These are phyloP conservation scores for Fusarium stilboides DNA, from an alignment of 2,329 filamentous ascomycete species.

Conservation along the genomic window DNA sequence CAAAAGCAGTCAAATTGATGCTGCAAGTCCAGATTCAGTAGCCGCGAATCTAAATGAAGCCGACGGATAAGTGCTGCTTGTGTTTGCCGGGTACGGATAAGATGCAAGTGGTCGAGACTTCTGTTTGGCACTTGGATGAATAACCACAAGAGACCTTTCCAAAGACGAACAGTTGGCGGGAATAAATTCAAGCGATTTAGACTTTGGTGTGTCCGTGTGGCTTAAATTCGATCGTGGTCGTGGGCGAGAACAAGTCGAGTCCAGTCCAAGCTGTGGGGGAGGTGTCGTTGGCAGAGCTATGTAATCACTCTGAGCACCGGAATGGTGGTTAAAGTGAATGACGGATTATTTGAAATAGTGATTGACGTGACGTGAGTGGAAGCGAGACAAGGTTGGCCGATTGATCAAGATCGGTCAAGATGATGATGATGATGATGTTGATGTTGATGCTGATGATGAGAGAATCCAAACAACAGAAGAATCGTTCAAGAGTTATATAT, in stretches of 20 bases:
- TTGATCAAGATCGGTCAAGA: constrained; percentile 9
- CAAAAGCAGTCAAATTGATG: constrained; percentile 13
- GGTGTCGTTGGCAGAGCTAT: constrained; percentile 16
- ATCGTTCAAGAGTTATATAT: constrained; percentile 38
- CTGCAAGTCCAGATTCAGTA: constrained; percentile 25
- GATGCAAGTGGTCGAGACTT: constrained; percentile 36
- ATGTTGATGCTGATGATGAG: constrained; percentile 13
- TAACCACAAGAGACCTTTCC: constrained; percentile 26
- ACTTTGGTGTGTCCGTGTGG: constrained; percentile 18
- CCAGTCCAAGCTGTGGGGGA: constrained; percentile 31
- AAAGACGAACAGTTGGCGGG: constrained; percentile 19
- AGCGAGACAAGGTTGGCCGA: constrained; percentile 10
- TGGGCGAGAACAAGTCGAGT: constrained; percentile 2
- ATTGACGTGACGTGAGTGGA: constrained; percentile 18
- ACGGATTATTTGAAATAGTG: constrained; percentile 16
- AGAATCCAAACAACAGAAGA: constrained; percentile 12
- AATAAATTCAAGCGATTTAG: constrained; percentile 8
- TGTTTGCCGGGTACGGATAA: constrained; percentile 29
- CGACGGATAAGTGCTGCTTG: constrained; percentile 22
- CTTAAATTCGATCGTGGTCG: constrained; percentile 25
- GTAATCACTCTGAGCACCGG: constrained; percentile 16
- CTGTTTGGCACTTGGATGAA: constrained; percentile 34
- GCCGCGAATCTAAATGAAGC: constrained; percentile 10
- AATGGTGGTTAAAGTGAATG: constrained; percentile 42
- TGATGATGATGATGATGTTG: constrained; percentile 25